Evolutionary conservation across 1,139 yeast genomes (phyloP).

Genomic region (Hansenula sp.): DNA sequence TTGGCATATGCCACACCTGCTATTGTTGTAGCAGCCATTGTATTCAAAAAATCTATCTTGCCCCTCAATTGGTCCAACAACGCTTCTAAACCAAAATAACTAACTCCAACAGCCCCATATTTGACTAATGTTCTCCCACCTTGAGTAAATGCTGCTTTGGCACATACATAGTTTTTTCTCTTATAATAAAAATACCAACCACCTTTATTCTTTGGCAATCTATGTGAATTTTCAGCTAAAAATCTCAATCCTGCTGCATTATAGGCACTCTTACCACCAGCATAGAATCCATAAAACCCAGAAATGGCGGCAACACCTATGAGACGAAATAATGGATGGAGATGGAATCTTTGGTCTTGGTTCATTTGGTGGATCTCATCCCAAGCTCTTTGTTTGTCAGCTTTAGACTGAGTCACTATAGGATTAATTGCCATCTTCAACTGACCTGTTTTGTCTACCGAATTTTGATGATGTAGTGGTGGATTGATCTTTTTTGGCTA

Average conservation of each 20-base stretch:
- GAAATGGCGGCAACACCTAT: constrained; percentile 34
- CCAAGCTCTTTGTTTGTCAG: background rate
- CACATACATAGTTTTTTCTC: constrained; percentile 73
- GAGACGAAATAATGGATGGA: constrained; percentile 37
- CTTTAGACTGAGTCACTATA: too few relatives aligned
- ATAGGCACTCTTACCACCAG: constrained; percentile 65
- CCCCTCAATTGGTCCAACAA: constrained; percentile 52
- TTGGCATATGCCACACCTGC: constrained; percentile 52
- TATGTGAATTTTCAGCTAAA: constrained; percentile 77
- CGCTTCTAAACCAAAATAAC: constrained; percentile 62
- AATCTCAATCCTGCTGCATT: constrained; percentile 54
- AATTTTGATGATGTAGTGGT: background rate
- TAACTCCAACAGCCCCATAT: constrained; percentile 42
- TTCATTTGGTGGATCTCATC: constrained; percentile 7
- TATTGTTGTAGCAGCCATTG: constrained; percentile 50
- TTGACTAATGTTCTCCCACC: constrained; percentile 44
- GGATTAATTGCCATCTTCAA: background rate
- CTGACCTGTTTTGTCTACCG: background rate
- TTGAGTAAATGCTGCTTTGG: constrained; percentile 45
- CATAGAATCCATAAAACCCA: constrained; percentile 52
- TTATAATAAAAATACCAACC: constrained; percentile 92
- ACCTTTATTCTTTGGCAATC: constrained; percentile 73
- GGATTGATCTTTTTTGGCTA: background rate
- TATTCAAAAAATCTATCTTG: constrained; percentile 56
- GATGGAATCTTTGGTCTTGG: constrained; percentile 31